Evolutionary conservation across 1,284 basidiomycete species (phyloP), one percentile per base, ranked within the genome.

Genomic region (Vanrija humicola): DNA sequence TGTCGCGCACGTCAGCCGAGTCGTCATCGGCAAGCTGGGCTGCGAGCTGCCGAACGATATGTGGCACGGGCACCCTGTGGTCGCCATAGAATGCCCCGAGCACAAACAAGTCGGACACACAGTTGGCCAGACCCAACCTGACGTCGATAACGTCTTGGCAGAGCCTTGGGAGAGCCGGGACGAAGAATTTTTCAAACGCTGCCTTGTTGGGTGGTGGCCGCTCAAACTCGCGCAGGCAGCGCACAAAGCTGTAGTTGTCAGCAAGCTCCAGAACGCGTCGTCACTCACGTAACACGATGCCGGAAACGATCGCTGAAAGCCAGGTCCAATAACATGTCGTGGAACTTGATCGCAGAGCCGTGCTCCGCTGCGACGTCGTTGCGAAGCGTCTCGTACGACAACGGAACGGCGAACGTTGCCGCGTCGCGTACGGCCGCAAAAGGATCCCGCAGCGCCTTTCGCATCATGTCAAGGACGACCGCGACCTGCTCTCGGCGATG

Each of bases 381-480:
- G 1, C 34, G 34, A 14, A 85, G 80, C 39, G 79, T 74, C 28
- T 76, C 70, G 69, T 85, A 82, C 16, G 85, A 72, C 7, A 74
- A 67, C 3, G 85, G 83, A 44, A 87, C 56, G 69, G 66, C 63
- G 66, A 68, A 39, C 21, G 90, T 82, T 3, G 87, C 89, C 19
- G 85, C 84, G 64, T 90, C 88, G 50, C 94, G 80, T 6, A 97
- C 90, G 26, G 88, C 86, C 34, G 90, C 87, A 55, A 92, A 89
- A 16, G 79, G 78, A 69, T 97, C 94, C 57, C 85, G 82, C 39
- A 97, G 77, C 1, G 86, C 88, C 52, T 80, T 79, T 59, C 80
- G 78, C 65, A 92, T 78, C 54, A 89, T 77, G 38, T 72, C 65
- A 43, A 80, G 62, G 8, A 84, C 70, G 12, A 72, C 72, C 14